phyloP scores from a whole-genome alignment of 2,329 filamentous ascomycete genomes.

The Aspergillus ustus region DNA sequence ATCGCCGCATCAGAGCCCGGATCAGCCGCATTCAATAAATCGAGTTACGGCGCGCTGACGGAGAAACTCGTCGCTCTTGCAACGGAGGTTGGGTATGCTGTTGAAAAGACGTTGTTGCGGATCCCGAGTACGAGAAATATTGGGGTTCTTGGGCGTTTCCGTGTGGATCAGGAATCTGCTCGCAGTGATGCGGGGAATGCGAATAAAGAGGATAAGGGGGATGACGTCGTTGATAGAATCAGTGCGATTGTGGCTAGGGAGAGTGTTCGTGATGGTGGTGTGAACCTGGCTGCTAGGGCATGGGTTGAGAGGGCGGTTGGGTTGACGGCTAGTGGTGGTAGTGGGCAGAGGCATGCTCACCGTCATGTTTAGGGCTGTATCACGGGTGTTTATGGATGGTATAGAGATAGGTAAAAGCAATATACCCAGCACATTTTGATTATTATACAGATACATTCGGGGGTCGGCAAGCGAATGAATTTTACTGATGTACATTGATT shows the following conservation, averaged over 20 bases:
- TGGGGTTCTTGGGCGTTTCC: slow-evolving; percentile 71
- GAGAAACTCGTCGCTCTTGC: slow-evolving; percentile 75
- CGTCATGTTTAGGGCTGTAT: neutral
- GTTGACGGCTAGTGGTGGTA: slow-evolving; percentile 52
- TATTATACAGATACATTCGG: neutral
- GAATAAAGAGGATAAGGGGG: slow-evolving; percentile 27
- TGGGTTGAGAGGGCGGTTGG: slow-evolving; percentile 59
- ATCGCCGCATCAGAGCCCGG: slow-evolving; percentile 31
- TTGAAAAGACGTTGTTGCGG: slow-evolving; percentile 82
- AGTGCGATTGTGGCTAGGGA: slow-evolving; percentile 65
- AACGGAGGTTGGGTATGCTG: slow-evolving; percentile 71
- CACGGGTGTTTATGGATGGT: neutral
- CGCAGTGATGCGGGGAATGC: slow-evolving; percentile 21
- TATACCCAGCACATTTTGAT: neutral
- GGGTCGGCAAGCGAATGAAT: neutral
- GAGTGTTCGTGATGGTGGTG: slow-evolving; percentile 48
- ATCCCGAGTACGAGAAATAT: slow-evolving; percentile 93
- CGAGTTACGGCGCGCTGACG: slow-evolving; percentile 82
- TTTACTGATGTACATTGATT: slow-evolving; percentile 1
- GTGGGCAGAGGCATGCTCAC: slow-evolving; percentile 34
- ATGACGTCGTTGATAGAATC: slow-evolving; percentile 66
- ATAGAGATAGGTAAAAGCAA: neutral
- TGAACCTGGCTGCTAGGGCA: slow-evolving; percentile 49
- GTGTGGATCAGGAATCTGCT: neutral
- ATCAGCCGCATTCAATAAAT: slow-evolving; percentile 52